These are phyloP conservation scores for Podaxis sp. DNA, from an alignment of 768 basidiomycete species.

Conservation along the genomic window DNA sequence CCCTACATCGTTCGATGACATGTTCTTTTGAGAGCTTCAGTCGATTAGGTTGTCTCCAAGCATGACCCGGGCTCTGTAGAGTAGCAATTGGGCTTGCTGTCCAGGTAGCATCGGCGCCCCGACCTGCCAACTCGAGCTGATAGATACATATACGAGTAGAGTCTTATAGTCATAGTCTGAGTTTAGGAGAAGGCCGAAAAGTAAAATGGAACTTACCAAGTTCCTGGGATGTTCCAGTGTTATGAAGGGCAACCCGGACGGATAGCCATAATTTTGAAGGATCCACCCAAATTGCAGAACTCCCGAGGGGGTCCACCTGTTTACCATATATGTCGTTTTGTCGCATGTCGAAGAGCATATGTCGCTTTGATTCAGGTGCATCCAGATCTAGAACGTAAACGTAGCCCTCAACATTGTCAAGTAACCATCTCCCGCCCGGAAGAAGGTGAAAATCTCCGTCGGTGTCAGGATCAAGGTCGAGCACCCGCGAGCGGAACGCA, in stretches of 20 bases:
- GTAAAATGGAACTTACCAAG: background rate
- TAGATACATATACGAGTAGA: background rate
- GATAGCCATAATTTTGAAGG: background rate
- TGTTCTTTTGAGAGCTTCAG: background rate
- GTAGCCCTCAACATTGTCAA: background rate
- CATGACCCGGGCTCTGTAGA: background rate
- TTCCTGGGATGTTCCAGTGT: background rate
- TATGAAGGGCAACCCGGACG: background rate
- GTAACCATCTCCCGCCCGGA: background rate
- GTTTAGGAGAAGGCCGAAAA: background rate
- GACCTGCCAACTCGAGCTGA: background rate
- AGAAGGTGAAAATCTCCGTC: background rate
- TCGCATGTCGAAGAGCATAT: background rate
- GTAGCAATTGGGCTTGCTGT: background rate
- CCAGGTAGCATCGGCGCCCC: background rate
- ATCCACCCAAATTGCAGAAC: background rate
- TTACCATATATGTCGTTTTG: background rate
- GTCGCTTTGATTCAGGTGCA: background rate
- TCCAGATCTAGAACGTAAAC: background rate
- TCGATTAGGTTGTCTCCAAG: background rate
- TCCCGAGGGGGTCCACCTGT: background rate
- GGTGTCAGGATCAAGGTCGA: background rate
- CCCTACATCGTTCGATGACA: background rate
- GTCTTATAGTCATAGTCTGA: background rate
- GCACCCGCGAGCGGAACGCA: background rate